Conservation (phyloP, 2,329 filamentous ascomycete genomes). For the Penicillium brasilianum region DNA sequence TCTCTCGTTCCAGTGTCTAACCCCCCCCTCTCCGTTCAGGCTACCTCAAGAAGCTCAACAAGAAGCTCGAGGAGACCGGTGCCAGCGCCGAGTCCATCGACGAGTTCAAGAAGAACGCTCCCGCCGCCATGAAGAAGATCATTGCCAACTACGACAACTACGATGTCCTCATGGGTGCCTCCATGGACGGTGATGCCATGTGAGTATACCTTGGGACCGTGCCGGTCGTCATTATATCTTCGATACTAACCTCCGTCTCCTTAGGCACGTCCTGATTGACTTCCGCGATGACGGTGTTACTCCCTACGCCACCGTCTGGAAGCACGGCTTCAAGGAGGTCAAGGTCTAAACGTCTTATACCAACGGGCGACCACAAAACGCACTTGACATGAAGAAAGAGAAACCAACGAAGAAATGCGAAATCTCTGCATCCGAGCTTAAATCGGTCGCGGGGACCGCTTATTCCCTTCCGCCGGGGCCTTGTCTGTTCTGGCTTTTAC, state of each 20-base stretch:
- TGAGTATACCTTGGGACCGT: constrained; percentile 55
- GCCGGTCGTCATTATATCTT: neutral
- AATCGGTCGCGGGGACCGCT: constrained; percentile 20
- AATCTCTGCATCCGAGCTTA: constrained; percentile 20
- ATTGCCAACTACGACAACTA: constrained; percentile 94
- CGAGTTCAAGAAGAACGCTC: constrained; percentile 78
- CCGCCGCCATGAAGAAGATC: constrained; percentile 77
- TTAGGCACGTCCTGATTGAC: constrained; percentile 86
- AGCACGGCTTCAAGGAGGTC: constrained; percentile 84
- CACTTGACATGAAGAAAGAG: constrained; percentile 33
- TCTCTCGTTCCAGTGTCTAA: neutral
- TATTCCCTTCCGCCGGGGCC: constrained; percentile 21
- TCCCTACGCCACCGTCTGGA: constrained; percentile 90
- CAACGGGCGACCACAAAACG: constrained; percentile 24
- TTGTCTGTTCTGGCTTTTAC: constrained; percentile 29
- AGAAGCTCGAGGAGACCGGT: constrained; percentile 66
- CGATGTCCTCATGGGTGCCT: constrained; percentile 91
- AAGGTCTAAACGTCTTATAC: constrained; percentile 73
- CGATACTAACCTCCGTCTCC: neutral
- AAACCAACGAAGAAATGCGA: constrained; percentile 30
- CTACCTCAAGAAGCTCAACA: constrained; percentile 92
- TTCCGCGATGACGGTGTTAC: constrained; percentile 96
- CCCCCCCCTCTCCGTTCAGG: constrained; percentile 50
- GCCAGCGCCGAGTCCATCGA: constrained; percentile 67
- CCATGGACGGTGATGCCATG: constrained; percentile 94